phyloP scores from a whole-genome alignment of 768 basidiomycete genomes.

The Favolaschia claudopus region DNA sequence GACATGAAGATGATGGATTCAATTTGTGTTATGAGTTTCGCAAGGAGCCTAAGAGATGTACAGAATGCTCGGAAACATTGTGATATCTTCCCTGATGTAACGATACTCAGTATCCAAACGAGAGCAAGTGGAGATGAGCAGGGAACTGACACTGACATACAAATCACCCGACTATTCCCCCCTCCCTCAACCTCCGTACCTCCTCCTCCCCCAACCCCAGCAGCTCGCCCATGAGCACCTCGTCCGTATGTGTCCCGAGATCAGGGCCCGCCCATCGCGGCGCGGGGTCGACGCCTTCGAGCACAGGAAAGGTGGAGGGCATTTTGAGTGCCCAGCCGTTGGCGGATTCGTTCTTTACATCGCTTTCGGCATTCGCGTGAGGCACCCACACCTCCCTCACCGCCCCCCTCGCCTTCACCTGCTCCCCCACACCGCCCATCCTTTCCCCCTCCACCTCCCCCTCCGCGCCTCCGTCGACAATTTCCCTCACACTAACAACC shows the following conservation, averaged over 20 bases:
- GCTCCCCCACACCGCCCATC: too few relatives aligned
- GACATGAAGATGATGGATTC: too few relatives aligned
- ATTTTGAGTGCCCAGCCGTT: conserved; percentile 72
- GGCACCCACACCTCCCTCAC: conserved; percentile 66
- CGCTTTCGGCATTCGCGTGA: conserved; percentile 21
- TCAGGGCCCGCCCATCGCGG: conserved; percentile 77
- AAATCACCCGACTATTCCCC: conserved; percentile 51
- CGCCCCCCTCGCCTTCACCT: conserved; percentile 60
- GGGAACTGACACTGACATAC: neutral
- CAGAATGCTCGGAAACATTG: too few relatives aligned
- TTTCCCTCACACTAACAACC: conserved; percentile 68
- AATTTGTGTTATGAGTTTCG: too few relatives aligned
- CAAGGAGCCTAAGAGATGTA: too few relatives aligned
- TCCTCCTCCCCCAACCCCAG: conserved; percentile 45
- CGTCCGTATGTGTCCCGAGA: conserved; percentile 65
- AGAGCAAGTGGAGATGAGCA: too few relatives aligned
- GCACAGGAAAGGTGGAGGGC: conserved; percentile 67
- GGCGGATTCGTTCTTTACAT: conserved; percentile 16
- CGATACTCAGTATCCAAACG: too few relatives aligned
- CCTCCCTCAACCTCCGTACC: conserved; percentile 45
- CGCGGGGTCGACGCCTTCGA: conserved; percentile 64
- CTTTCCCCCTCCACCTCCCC: conserved; percentile 57
- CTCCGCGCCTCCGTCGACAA: conserved; percentile 61
- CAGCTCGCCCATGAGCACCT: conserved; percentile 54
- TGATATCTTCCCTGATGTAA: too few relatives aligned